Conservation (phyloP, 805 yeast species). For the Barnettozyma vustinii region DNA sequence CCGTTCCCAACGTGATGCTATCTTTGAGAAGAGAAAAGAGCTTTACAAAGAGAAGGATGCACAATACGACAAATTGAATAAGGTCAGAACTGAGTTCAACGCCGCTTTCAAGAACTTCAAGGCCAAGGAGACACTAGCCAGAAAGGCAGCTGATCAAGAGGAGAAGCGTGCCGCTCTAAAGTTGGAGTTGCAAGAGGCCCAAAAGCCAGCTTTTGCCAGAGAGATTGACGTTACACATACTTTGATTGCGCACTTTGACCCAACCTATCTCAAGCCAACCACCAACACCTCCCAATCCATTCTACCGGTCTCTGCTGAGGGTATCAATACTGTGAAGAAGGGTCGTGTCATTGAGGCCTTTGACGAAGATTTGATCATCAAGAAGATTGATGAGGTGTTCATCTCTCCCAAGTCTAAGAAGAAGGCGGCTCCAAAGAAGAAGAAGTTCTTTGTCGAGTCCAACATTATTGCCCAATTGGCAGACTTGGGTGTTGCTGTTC, state of each 20-base stretch:
- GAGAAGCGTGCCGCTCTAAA: conserved; percentile 55
- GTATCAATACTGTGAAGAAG: conserved; percentile 19
- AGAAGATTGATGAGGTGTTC: conserved; percentile 56
- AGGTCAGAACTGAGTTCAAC: conserved; percentile 69
- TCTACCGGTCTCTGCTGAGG: conserved; percentile 20
- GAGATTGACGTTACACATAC: conserved; percentile 76
- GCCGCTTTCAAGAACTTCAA: conserved; percentile 72
- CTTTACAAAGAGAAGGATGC: conserved; percentile 64
- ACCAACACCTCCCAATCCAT: conserved; percentile 7
- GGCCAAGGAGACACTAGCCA: conserved; percentile 55
- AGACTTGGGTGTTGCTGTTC: conserved; percentile 72
- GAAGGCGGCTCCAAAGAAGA: conserved; percentile 43
- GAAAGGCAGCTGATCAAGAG: conserved; percentile 57
- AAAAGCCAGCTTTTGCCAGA: conserved; percentile 74
- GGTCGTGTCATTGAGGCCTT: conserved; percentile 46
- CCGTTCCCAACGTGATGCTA: conserved; percentile 40
- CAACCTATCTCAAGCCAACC: conserved; percentile 60
- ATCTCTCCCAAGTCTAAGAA: conserved; percentile 48
- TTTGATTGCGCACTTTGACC: conserved; percentile 71
- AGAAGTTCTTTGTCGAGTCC: conserved; percentile 71
- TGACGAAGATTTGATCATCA: conserved; percentile 59
- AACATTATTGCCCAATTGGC: conserved; percentile 71
- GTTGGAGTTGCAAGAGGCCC: conserved; percentile 64
- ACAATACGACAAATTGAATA: conserved; percentile 59
- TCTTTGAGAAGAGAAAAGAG: conserved; percentile 61